A percentile compares a stretch with the other conserved stretches of the same genome.
phyloP scores from a whole-genome alignment of 73 alveolate species.

The Paramecium biaurelia region DNA sequence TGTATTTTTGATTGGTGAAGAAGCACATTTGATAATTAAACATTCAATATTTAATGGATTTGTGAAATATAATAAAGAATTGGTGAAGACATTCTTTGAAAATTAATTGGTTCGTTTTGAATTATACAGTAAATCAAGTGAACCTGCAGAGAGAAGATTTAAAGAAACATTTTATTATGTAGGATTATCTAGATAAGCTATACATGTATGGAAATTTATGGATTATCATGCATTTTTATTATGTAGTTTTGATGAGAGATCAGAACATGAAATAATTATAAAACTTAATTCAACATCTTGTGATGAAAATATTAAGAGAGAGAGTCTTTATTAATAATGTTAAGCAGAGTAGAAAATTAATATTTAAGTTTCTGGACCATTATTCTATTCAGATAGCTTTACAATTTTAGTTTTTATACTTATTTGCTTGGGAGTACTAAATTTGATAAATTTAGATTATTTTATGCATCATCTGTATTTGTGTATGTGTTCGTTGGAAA shows the following conservation, averaged over 20 bases:
- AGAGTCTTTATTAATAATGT: not conserved
- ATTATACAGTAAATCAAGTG: not conserved
- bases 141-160: not conserved
- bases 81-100: not conserved
- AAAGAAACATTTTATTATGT: not conserved
- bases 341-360: not conserved
- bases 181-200: not conserved
- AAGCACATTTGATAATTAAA: not conserved
- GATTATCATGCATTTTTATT: slow-evolving; percentile 3
- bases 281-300: not conserved
- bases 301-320: not conserved
- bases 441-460: not conserved
- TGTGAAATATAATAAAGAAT: not conserved
- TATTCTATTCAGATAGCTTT: not conserved
- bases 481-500: not conserved
- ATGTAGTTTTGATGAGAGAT: not conserved
- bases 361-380: not conserved
- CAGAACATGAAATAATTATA: not conserved
- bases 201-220: not conserved
- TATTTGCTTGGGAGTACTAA: not conserved
- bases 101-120: not conserved
- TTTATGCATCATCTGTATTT: not conserved
- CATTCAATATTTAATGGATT: slow-evolving; percentile 34
- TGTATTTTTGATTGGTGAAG: slow-evolving; percentile 41
- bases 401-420: not conserved